These are phyloP conservation scores for Lanmaoa pseudosensibilis DNA, from an alignment of 768 basidiomycete genomes.

Conservation along the genomic window DNA sequence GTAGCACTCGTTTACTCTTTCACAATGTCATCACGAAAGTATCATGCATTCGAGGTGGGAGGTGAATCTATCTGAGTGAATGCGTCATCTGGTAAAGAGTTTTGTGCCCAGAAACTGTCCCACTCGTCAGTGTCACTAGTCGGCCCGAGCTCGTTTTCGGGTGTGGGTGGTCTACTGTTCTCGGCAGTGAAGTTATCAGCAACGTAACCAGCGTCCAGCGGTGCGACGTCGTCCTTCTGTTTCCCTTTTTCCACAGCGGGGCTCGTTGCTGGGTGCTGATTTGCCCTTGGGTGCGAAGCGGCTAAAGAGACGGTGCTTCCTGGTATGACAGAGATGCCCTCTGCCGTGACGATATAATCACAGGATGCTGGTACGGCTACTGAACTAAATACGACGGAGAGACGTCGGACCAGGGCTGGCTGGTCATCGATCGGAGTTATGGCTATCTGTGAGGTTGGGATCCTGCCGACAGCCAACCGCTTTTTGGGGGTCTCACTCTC, in stretches of 20 bases:
- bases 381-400: slow-evolving; percentile 79
- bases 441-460: background rate
- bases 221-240: slow-evolving; percentile 29
- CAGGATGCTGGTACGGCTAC: slow-evolving; percentile 55
- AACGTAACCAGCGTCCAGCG: slow-evolving; percentile 38
- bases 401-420: slow-evolving; percentile 59
- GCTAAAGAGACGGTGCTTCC: slow-evolving; percentile 20
- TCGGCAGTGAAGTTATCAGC: slow-evolving; percentile 27
- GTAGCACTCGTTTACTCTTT: slow-evolving; percentile 11
- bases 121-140: slow-evolving; percentile 42
- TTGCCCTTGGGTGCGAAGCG: background rate
- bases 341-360: slow-evolving; percentile 71
- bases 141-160: slow-evolving; percentile 27
- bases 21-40: background rate
- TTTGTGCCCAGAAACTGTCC: slow-evolving; percentile 47
- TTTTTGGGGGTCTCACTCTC: slow-evolving; percentile 34
- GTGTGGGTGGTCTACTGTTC: slow-evolving; percentile 16
- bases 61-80: slow-evolving; percentile 23
- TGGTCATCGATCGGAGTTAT: slow-evolving; percentile 37
- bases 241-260: background rate
- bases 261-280: slow-evolving; percentile 11
- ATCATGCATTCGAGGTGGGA: slow-evolving; percentile 17
- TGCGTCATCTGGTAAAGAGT: slow-evolving; percentile 42
- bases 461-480: slow-evolving; percentile 15
- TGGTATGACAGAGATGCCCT: slow-evolving; percentile 49